Evolutionary conservation across 2,329 filamentous ascomycete genomes (phyloP), one percentile per base, ranked within the genome.

Genomic region (Claviceps sp.): DNA sequence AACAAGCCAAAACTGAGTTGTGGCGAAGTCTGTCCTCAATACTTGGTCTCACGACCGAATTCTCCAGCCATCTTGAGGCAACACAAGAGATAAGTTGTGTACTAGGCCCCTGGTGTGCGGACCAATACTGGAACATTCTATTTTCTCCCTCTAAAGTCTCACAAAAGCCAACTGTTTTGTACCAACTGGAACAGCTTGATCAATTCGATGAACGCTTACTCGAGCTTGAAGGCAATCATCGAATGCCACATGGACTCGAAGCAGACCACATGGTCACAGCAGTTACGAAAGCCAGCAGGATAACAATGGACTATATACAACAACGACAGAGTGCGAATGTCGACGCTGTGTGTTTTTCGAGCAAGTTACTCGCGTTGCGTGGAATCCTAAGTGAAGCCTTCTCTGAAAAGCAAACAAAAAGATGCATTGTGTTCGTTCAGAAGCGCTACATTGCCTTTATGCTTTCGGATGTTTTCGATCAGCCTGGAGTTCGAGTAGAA

Each of bases 341-440:
- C 4, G 56, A 61, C 2, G 54, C 55, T 0, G 55, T 60, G 1
- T 61, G 73, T 2, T 60, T 95, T 13, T 95, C 89, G 26, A 72
- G 80, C 16, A 98, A 97, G 64, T 82, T 91, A 0, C 65, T 76
- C 4, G 59, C 74, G 5, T 75, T 97, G 0, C 64, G 80, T 22
- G 62, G 71, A 2, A 79, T 82, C 52, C 71, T 97, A 1, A 63
- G 66, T 3, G 65, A 78, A 7, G 76, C 84, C 48, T 96, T 89
- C 60, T 73, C 81, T 6, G 72, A 76, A 30, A 82, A 83, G 17
- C 39, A 51, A 5, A 58, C 59, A 2, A 59, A 56, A n/a, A 58
- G 65, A 2, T 95, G 89, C 61, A 95, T 98, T 52, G 79, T 97
- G 0, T 97, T 98, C 65, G 89, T 95, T 0, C 76, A 88, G 55